These are phyloP conservation scores for Pichia phayaonensis DNA, from an alignment of 805 yeast species.

Conservation along the genomic window DNA sequence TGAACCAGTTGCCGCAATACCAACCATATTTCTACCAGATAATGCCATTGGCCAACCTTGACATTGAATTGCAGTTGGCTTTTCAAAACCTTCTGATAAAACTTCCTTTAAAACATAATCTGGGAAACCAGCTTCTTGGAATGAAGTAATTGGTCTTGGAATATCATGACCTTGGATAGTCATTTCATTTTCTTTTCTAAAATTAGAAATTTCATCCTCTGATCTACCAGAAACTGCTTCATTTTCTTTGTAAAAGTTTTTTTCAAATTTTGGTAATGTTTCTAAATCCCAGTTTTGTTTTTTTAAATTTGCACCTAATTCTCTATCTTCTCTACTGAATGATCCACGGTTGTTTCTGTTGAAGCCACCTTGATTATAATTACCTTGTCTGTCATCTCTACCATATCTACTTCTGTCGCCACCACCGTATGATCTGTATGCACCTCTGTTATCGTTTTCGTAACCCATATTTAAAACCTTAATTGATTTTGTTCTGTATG, in stretches of 20 bases:
- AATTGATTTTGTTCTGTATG: neutral
- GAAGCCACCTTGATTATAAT: slow-evolving; percentile 30
- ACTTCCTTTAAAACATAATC: slow-evolving; percentile 86
- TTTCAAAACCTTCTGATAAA: slow-evolving; percentile 83
- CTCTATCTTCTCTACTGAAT: slow-evolving; percentile 33
- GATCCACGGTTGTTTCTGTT: slow-evolving; percentile 33
- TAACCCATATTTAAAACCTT: slow-evolving; percentile 33
- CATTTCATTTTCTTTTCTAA: slow-evolving; percentile 85
- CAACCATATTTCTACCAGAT: slow-evolving; percentile 97
- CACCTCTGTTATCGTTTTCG: slow-evolving; percentile 31
- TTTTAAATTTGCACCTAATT: slow-evolving; percentile 48
- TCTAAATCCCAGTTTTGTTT: slow-evolving; percentile 79
- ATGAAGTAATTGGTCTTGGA: slow-evolving; percentile 87
- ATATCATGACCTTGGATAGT: slow-evolving; percentile 72
- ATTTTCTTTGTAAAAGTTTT: slow-evolving; percentile 88
- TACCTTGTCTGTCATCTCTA: slow-evolving; percentile 30
- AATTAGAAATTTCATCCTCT: slow-evolving; percentile 61
- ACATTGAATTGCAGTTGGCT: slow-evolving; percentile 95
- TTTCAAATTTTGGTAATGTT: slow-evolving; percentile 81
- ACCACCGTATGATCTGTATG: slow-evolving; percentile 31
- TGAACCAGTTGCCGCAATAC: slow-evolving; percentile 98
- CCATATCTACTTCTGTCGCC: slow-evolving; percentile 29
- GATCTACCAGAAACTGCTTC: slow-evolving; percentile 69
- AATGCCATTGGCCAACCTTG: slow-evolving; percentile 99
- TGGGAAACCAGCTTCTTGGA: slow-evolving; percentile 98